Evolutionary conservation across 768 basidiomycete genomes (phyloP), one percentile per base, ranked within the genome.

Genomic region (Gyrodon lividus): DNA sequence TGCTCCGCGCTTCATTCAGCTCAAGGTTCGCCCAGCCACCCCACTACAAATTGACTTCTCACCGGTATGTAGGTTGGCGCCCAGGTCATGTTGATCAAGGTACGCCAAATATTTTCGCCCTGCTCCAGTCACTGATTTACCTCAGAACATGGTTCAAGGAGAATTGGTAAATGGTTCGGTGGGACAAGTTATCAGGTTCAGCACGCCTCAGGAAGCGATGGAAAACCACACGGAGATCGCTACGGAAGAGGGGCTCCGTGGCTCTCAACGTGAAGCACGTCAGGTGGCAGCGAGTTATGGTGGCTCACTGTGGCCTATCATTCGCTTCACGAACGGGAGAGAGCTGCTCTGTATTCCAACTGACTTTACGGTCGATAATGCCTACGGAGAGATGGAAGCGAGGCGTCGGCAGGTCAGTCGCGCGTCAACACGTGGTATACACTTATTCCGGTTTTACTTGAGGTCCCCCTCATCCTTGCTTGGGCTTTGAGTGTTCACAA

Each of bases 401-500:
- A 68, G 61, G 14, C 77, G 87, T 37, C 65, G 71, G 19, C 86
- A 87, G 73, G 84, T 84, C 43, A 35, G 64, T 56, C 24, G 9
- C 23, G 24, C 43, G 35, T 17, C 4, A 40, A 16, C 5, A 37
- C 28, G n/a, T 45, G 35, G 6, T 43, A 17, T 17, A 23, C 2
- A 22, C n/a, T 52, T 14, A 14, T 17, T 5, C 40, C 48, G 40
- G 51, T 3, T 79, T 65, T 43, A 24, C 37, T 56, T 26, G 33
- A 82, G 79, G 57, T 84, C 8, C 80, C 82, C 2, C 58, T 87
- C 5, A 84, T 85, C 45, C 71, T 92, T n/a, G 84, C 92, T 0
- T 94, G 91, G 88, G 91, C 92, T 0, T 74, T 94, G 64, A 87
- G 85, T 43, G 84, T 94, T 31, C 91, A 94, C 70, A 95, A 95